phyloP scores from a whole-genome alignment of 176 grass and related monocot species.

The Carex kokanica region DNA sequence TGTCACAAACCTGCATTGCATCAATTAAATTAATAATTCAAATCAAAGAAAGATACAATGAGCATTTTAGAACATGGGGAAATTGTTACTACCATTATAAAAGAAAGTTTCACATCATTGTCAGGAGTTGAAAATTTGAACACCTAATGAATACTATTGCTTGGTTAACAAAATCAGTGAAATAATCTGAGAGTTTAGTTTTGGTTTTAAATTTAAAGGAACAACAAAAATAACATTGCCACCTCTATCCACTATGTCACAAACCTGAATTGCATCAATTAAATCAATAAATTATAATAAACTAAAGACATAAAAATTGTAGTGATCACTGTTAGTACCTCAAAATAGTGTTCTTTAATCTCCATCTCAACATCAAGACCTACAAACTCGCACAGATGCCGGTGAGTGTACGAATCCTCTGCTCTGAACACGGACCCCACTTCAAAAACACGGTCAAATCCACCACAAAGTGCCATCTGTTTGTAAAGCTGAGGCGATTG shows the following conservation, averaged over 20 bases:
- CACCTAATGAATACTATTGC: too few relatives aligned
- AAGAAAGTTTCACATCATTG: too few relatives aligned
- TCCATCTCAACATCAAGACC: conserved; percentile 97
- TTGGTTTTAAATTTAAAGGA: too few relatives aligned
- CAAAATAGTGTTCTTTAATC: conserved; percentile 95
- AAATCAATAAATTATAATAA: conserved; percentile 12
- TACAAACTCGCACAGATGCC: conserved; percentile 92
- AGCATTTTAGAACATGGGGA: too few relatives aligned
- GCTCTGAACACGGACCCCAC: conserved; percentile 84
- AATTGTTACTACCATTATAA: too few relatives aligned
- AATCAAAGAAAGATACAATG: neutral
- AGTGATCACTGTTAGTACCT: conserved; percentile 41
- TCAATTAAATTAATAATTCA: conserved; percentile 17
- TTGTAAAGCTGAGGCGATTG: conserved; percentile 87
- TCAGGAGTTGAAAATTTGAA: too few relatives aligned
- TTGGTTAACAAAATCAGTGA: too few relatives aligned
- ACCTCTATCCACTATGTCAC: conserved; percentile 74
- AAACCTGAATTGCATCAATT: conserved; percentile 50
- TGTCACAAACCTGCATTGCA: conserved; percentile 63
- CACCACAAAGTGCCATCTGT: conserved; percentile 80
- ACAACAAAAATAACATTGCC: conserved; percentile 41
- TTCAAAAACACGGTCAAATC: conserved; percentile 82
- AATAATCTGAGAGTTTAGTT: too few relatives aligned
- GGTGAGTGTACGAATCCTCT: conserved; percentile 86
- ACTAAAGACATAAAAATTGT: neutral